phyloP scores from a whole-genome alignment of 169 alveolate genomes.

The Eimeria sp. region DNA sequence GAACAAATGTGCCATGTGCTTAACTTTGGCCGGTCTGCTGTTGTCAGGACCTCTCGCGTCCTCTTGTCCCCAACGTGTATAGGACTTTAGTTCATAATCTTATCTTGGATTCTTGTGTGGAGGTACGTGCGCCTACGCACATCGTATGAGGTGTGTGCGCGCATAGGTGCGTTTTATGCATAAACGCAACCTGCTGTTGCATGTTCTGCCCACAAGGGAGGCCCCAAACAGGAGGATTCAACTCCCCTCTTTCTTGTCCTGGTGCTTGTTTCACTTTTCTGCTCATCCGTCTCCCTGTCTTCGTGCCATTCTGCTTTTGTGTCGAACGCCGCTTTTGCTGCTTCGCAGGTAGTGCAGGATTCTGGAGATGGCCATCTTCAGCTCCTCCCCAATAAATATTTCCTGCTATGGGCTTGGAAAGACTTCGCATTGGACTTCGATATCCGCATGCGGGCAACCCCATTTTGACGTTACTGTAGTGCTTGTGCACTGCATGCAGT shows the following conservation, averaged over 20 bases:
- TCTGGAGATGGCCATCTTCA: constrained; percentile 3
- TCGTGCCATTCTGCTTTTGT: background rate
- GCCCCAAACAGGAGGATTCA: background rate
- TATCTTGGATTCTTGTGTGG: constrained; percentile 52
- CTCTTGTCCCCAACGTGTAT: constrained; percentile 48
- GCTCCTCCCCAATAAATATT: constrained; percentile 50
- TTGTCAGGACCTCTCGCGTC: constrained; percentile 39
- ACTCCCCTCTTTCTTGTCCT: background rate
- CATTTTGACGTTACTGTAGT: background rate
- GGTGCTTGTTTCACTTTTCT: background rate
- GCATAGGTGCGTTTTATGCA: background rate
- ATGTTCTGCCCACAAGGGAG: background rate
- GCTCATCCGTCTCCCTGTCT: background rate
- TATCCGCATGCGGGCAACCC: constrained; percentile 53
- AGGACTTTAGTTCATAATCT: constrained; percentile 39
- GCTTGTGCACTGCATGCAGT: background rate
- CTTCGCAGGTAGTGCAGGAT: background rate
- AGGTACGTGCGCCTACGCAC: background rate
- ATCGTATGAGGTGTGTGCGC: background rate
- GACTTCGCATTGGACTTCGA: constrained; percentile 52
- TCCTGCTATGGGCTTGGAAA: constrained; percentile 55
- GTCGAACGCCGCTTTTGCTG: background rate
- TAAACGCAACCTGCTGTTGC: background rate
- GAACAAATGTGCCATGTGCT: background rate
- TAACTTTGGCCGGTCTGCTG: background rate